Evolutionary conservation across 371 early-diverging fungal genomes (phyloP).

Genomic region (Globomyces sp.): DNA sequence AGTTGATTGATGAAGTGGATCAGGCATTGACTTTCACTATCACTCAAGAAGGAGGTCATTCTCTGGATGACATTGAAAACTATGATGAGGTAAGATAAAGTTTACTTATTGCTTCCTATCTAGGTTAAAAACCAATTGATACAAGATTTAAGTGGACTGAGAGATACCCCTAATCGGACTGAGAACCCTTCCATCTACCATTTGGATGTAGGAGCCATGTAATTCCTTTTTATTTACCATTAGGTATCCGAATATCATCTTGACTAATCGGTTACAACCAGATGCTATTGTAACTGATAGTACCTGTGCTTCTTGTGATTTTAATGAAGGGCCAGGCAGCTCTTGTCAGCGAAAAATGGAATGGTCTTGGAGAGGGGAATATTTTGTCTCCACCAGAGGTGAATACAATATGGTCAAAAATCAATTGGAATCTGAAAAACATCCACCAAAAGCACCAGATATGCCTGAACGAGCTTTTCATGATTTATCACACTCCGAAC

Average conservation of each 20-base stretch:
- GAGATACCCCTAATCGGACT: slow-evolving; percentile 70
- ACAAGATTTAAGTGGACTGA: slow-evolving; percentile 58
- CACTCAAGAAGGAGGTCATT: slow-evolving; percentile 73
- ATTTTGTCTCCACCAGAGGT: slow-evolving; percentile 83
- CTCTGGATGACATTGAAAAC: slow-evolving; percentile 67
- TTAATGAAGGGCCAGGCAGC: slow-evolving; percentile 77
- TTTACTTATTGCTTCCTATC: slow-evolving; percentile 41
- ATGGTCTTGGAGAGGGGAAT: slow-evolving; percentile 99
- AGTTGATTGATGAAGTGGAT: slow-evolving; percentile 90
- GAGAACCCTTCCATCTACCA: slow-evolving; percentile 96
- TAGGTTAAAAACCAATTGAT: too few species aligned
- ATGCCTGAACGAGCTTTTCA: slow-evolving; percentile 62
- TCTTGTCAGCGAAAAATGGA: slow-evolving; percentile 93
- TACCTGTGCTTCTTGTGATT: slow-evolving; percentile 94
- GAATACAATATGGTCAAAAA: slow-evolving; percentile 92
- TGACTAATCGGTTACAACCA: slow-evolving; percentile 99
- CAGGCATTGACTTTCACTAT: slow-evolving; percentile 87
- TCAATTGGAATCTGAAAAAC: slow-evolving; percentile 79
- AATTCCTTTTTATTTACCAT: too few species aligned
- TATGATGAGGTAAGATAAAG: slow-evolving; percentile 69
- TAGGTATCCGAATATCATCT: slow-evolving; percentile 97
- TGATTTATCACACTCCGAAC: slow-evolving; percentile 65
- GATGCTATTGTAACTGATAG: slow-evolving; percentile 94
- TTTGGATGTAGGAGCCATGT: slow-evolving; percentile 99
- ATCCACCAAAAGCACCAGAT: slow-evolving; percentile 53